Percentiles rank a stretch among this genome's conserved stretches.
Evolutionary conservation across 1,284 basidiomycete genomes (phyloP).

Genomic region (Ceratobasidium sp.): DNA sequence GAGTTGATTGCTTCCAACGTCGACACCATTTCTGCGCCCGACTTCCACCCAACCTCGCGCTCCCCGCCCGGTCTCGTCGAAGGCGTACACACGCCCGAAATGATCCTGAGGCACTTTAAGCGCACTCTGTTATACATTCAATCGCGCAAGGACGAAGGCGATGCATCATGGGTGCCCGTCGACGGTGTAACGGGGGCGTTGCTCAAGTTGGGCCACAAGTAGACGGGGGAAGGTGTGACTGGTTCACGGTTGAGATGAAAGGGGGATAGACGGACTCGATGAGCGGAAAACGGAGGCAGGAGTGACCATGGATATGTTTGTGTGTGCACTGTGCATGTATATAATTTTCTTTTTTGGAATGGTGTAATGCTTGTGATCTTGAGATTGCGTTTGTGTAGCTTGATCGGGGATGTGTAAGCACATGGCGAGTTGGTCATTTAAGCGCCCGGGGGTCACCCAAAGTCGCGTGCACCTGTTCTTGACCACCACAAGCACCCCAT

Average conservation of each 20-base stretch:
- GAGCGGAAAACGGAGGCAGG: too few relatives aligned
- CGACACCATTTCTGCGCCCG: constrained; percentile 85
- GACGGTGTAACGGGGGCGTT: constrained; percentile 83
- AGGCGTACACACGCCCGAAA: constrained; percentile 90
- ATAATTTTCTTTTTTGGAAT: constrained; percentile 28
- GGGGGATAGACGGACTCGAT: neutral
- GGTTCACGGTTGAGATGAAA: constrained; percentile 22
- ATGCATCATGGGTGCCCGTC: constrained; percentile 79
- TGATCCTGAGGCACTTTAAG: constrained; percentile 92
- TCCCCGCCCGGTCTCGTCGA: constrained; percentile 87
- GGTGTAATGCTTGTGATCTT: constrained; percentile 22
- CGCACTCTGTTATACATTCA: constrained; percentile 90
- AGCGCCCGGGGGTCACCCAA: neutral
- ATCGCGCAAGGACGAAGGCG: constrained; percentile 72
- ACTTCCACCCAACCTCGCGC: constrained; percentile 86
- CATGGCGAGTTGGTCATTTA: neutral
- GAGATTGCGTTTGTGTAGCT: constrained; percentile 1
- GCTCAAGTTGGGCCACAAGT: constrained; percentile 83
- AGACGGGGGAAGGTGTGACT: neutral
- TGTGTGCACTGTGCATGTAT: constrained; percentile 22
- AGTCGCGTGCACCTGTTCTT: too few relatives aligned
- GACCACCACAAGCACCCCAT: constrained; percentile 3
- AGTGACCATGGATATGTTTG: constrained; percentile 20
- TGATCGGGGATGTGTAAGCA: neutral
- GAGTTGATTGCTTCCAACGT: constrained; percentile 93